Conservation (phyloP, 306 rosid genomes). For the Cucurbita argyrosperma region DNA sequence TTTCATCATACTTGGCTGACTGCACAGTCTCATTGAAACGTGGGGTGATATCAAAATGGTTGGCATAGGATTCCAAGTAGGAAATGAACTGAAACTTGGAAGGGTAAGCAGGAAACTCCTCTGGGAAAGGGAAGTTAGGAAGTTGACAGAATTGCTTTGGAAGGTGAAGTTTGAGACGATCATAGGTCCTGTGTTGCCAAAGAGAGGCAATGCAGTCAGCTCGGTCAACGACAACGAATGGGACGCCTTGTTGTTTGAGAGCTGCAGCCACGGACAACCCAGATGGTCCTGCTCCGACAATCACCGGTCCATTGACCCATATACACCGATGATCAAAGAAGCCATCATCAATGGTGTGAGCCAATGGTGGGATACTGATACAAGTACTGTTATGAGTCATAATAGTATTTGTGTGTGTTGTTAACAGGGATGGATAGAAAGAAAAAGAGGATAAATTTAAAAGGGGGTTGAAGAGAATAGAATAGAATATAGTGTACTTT, state of each 20-base stretch:
- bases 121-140: conserved; percentile 67
- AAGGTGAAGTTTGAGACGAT: conserved; percentile 85
- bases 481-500: conserved; percentile 2
- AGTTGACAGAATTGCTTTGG: conserved; percentile 76
- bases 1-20: conserved; percentile 71
- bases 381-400: neutral
- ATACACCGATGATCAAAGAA: conserved; percentile 36
- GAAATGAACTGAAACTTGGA: conserved; percentile 60
- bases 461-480: neutral
- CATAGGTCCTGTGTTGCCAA: conserved; percentile 68
- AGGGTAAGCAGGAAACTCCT: conserved; percentile 67
- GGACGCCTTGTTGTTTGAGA: conserved; percentile 65
- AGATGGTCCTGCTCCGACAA: conserved; percentile 87
- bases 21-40: conserved; percentile 79
- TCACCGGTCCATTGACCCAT: conserved; percentile 76
- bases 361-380: conserved; percentile 4
- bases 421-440: neutral
- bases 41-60: conserved; percentile 53
- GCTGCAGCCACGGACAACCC: conserved; percentile 81
- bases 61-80: conserved; percentile 66
- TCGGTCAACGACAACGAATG: conserved; percentile 56
- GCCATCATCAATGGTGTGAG: conserved; percentile 15
- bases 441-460: neutral
- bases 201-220: conserved; percentile 85
- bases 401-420: neutral